phyloP scores from a whole-genome alignment of 2,329 filamentous ascomycete species.

The Colletotrichum tamarilloi region DNA sequence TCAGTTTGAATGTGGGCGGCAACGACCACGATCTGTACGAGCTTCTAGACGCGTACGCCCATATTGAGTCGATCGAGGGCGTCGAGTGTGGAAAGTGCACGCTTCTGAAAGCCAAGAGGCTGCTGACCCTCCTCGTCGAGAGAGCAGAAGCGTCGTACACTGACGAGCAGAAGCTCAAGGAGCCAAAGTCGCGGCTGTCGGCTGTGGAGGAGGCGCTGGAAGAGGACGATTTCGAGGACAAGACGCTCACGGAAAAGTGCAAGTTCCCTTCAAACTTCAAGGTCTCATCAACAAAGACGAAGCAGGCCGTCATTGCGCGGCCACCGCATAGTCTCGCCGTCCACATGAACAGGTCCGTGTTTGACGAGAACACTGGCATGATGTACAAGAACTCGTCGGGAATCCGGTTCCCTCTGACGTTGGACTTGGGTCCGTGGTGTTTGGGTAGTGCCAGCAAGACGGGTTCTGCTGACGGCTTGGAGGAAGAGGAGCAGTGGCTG shows the following conservation, averaged over 20 bases:
- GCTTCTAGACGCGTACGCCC: constrained; percentile 85
- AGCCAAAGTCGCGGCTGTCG: constrained; percentile 66
- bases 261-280: constrained; percentile 75
- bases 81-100: constrained; percentile 95
- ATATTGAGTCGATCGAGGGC: constrained; percentile 85
- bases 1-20: constrained; percentile 77
- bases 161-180: constrained; percentile 62
- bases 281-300: constrained; percentile 84
- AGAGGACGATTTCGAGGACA: constrained; percentile 82
- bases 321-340: constrained; percentile 84
- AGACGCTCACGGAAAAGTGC: constrained; percentile 71
- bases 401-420: constrained; percentile 78
- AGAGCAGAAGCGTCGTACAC: constrained; percentile 47
- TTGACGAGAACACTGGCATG: constrained; percentile 83
- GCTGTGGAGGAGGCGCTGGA: constrained; percentile 78
- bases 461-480: constrained; percentile 11
- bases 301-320: constrained; percentile 87
- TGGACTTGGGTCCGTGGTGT: constrained; percentile 89
- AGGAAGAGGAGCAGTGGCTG: constrained; percentile 73
- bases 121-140: constrained; percentile 60
- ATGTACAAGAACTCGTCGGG: constrained; percentile 86
- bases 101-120: constrained; percentile 66
- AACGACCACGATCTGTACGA: constrained; percentile 78
- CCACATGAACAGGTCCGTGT: constrained; percentile 92
- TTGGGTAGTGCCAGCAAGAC: constrained; percentile 67